Base-by-base conservation (phyloP, 345 rosid genomes). In the Gynandropsis gynandra region DNA sequence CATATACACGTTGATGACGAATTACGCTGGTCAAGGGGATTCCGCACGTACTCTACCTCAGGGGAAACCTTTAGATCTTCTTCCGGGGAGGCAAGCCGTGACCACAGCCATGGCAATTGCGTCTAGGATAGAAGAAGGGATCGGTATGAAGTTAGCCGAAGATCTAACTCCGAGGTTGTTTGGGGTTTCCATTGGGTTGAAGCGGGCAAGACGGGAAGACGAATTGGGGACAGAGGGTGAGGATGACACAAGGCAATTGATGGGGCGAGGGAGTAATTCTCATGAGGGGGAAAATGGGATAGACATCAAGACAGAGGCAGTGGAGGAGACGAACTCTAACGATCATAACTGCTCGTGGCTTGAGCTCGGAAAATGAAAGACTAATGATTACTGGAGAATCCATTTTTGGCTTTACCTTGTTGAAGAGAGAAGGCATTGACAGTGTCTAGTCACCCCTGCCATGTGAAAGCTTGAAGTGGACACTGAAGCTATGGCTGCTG, bases 121-220 rank as follows among this genome's bases (percentile, higher is more conserved):
- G 42, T 46, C 57, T 29, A 39, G 14, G 13, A 1, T 37, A 13
- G 67, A 58, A 0, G 39, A 32, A 8, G 52, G 62, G 52, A 37
- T 75, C 42, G 19, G 60, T 52, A 4, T 52, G 42, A 52, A 40
- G 38, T 57, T 57, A 1, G 57, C 27, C 7, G 74, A 59, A 40
- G 77, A 64, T 36, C 16, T 72, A 56, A 72, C 69, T 0, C 93
- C 95, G 8, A 76, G 76, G 68, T 50, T 90, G 61, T 90, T 90
- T 44, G 98, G 98, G 37, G 96, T 90, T 13, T 72, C 88, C 0
- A 83, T 90, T 3, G 96, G 98, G 39, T 47, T 57, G 8, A 90
- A 90, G 66, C 80, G 98, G 60, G 60, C 62, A 62, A 78, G 86
- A 63, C 58, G 46, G 56, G 84, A 67, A 0, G 84, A 66, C 19